Percentiles rank a stretch among this genome's conserved stretches.
Evolutionary conservation across 352 stramenopile genomes (phyloP).

Genomic region (Halophytophthora polymorphica): DNA sequence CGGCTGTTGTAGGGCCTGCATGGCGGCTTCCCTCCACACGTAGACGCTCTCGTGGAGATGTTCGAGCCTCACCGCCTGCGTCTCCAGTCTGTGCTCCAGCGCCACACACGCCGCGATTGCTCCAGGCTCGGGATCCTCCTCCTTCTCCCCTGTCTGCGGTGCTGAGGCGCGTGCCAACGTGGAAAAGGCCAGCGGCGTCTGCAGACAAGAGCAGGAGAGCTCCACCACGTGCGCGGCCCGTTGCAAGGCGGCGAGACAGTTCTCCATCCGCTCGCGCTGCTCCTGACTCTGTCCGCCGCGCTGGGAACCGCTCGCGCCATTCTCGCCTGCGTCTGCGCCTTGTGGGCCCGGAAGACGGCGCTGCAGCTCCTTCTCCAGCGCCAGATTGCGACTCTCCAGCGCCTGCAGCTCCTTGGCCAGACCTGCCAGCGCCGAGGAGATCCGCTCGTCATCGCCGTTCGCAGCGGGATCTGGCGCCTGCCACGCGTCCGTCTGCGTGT

Average conservation of each 20-base stretch:
- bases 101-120: constrained; percentile 16
- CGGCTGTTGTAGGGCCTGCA: constrained; percentile 22
- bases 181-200: constrained; percentile 16
- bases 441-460: background rate
- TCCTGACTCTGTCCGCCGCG: background rate
- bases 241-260: constrained; percentile 21
- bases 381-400: constrained; percentile 19
- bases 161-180: background rate
- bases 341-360: constrained; percentile 6
- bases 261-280: constrained; percentile 5
- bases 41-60: constrained; percentile 22
- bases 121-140: background rate
- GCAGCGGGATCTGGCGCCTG: background rate
- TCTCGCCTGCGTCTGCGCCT: background rate
- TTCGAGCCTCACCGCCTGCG: constrained; percentile 16
- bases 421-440: constrained; percentile 14
- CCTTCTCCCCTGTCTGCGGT: background rate
- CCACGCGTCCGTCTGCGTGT: background rate
- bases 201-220: constrained; percentile 19
- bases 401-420: constrained; percentile 22
- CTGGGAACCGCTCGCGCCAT: background rate
- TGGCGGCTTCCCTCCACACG: constrained; percentile 19
- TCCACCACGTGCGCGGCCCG: constrained; percentile 15
- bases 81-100: constrained; percentile 26
- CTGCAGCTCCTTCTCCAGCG: constrained; percentile 20